Conservation (phyloP, 2,329 filamentous ascomycete species). For the Phaeosphaeriaceae sp. region DNA sequence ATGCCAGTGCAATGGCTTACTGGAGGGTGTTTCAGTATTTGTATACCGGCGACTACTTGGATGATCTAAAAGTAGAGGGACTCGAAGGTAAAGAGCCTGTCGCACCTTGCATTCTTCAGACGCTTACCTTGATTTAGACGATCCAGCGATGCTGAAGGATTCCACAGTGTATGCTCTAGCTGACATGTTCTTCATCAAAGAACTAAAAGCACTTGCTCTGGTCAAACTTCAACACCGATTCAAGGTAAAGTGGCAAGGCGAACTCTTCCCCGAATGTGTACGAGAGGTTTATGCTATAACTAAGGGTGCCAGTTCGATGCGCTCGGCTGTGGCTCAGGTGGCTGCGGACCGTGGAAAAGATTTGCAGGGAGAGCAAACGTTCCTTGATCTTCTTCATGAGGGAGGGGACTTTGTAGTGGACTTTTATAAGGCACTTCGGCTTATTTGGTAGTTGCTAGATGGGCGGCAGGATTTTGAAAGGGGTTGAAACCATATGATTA, state of each 20-base stretch:
- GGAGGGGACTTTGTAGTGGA: neutral
- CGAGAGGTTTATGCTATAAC: neutral
- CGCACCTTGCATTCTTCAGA: neutral
- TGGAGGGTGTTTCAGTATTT: neutral
- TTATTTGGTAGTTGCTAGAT: too few relatives aligned
- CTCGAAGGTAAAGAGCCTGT: neutral
- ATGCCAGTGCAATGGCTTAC: neutral
- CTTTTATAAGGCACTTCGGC: too few relatives aligned
- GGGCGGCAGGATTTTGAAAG: too few relatives aligned
- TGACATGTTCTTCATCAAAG: neutral
- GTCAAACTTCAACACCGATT: neutral
- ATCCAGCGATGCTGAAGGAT: conserved; percentile 1
- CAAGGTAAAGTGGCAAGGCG: neutral
- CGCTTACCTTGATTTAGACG: neutral
- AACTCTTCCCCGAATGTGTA: neutral
- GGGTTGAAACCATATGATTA: too few relatives aligned
- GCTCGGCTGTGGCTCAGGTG: neutral
- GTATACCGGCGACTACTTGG: neutral
- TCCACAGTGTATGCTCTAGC: neutral
- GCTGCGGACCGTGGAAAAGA: neutral
- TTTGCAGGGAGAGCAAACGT: neutral
- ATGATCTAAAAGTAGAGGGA: neutral
- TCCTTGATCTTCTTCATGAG: neutral
- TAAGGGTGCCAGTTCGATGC: neutral
- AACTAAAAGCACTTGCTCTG: neutral